Base-by-base conservation (phyloP, 768 basidiomycete species). In the Mycena floridula region DNA sequence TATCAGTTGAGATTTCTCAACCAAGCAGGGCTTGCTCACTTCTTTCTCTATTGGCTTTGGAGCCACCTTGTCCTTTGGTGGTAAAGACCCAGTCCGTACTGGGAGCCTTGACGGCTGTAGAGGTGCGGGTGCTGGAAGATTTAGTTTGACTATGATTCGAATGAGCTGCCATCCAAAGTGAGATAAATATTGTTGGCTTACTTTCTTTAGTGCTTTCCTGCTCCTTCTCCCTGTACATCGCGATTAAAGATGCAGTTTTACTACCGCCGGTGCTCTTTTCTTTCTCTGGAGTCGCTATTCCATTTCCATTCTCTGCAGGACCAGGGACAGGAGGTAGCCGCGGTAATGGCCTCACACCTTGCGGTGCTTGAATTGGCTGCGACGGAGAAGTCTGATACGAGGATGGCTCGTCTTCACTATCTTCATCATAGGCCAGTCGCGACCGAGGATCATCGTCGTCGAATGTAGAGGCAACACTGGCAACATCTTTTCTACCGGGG, bases 161-260 rank as follows among this genome's bases (percentile, higher is more conserved):
- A n/a, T n/a, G n/a, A n/a, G n/a, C n/a, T n/a, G n/a, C n/a, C n/a
- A n/a, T n/a, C n/a, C n/a, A n/a, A n/a, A n/a, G n/a, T n/a, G n/a
- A n/a, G n/a, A n/a, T n/a, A n/a, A n/a, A n/a, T n/a, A n/a, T n/a
- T n/a, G n/a, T n/a, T n/a, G n/a, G n/a, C n/a, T n/a, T n/a, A n/a
- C n/a, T n/a, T n/a, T n/a, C n/a, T n/a, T n/a, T n/a, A n/a, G n/a
- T n/a, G n/a, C n/a, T n/a, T n/a, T n/a, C n/a, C n/a, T 73, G 77
- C 68, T 80, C 85, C 21, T 66, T 67, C 64, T 90, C 83, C 41
- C 86, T 78, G 54, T 89, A 91, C 85, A 91, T 85, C 60, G 89
- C 86, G 52, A 90, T 91, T 41, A 91, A 69, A 2, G 81, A 76
- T 3, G 85, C 81, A 1, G 87, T 88, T 64, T 81, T 85, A 66